Percentiles rank a stretch among this genome's conserved stretches.
These are phyloP conservation scores for Trichoderma gracile DNA, from an alignment of 2,329 filamentous ascomycete species.

Conservation along the genomic window DNA sequence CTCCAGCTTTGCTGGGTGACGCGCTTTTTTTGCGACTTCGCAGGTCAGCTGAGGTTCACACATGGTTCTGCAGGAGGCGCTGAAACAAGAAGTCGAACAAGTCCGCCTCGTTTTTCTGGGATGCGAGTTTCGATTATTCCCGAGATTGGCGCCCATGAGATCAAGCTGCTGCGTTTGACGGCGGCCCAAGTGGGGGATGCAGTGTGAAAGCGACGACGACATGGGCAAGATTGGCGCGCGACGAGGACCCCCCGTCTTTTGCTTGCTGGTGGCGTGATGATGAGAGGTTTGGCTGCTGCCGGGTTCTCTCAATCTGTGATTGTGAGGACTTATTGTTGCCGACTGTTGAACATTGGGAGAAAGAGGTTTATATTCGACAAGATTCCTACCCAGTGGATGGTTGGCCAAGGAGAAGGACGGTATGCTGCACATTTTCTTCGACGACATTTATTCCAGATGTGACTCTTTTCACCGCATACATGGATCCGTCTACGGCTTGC, in stretches of 20 bases:
- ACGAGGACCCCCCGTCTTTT: background rate
- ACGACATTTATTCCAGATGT: background rate
- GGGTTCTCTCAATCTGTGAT: background rate
- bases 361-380: too few relatives aligned
- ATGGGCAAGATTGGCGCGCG: background rate
- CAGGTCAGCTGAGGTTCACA: slow-evolving; percentile 19
- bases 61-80: background rate
- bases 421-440: too few relatives aligned
- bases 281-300: slow-evolving; percentile 1
- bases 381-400: background rate
- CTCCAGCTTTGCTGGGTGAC: slow-evolving; percentile 11
- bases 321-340: background rate
- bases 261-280: slow-evolving; percentile 13
- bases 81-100: background rate
- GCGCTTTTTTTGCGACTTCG: slow-evolving; percentile 6
- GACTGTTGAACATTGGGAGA: background rate
- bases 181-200: slow-evolving; percentile 3
- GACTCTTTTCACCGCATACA: background rate
- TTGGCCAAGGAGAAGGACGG: background rate
- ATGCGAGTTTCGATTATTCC: background rate
- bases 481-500: background rate
- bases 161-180: background rate
- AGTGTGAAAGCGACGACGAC: background rate
- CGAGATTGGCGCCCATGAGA: slow-evolving; percentile 1
- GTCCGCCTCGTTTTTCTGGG: background rate